phyloP scores from a whole-genome alignment of 2,329 filamentous ascomycete genomes.

The Penicillium sclerotiorum region DNA sequence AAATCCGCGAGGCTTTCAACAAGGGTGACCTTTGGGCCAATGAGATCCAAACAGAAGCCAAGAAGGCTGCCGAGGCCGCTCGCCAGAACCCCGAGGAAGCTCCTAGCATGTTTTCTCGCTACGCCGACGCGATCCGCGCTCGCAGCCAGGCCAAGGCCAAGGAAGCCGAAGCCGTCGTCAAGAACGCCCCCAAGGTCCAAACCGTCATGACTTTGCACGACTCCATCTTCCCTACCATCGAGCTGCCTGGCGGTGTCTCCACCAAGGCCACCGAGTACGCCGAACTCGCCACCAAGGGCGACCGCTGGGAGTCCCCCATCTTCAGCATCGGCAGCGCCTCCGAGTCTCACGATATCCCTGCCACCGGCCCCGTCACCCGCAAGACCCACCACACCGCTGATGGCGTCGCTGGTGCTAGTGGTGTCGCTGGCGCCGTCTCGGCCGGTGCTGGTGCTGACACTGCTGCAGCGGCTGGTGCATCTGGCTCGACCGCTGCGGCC shows the following conservation, averaged over 20 bases:
- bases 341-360: conserved; percentile 72
- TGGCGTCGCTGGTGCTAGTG: conserved; percentile 25
- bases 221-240: conserved; percentile 87
- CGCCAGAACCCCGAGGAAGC: conserved; percentile 71
- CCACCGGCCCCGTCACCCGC: conserved; percentile 55
- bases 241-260: conserved; percentile 84
- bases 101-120: conserved; percentile 84
- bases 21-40: conserved; percentile 73
- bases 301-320: conserved; percentile 91
- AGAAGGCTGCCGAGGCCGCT: conserved; percentile 68
- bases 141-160: conserved; percentile 74
- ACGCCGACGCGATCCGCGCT: conserved; percentile 74
- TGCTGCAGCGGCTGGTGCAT: conserved; percentile 1
- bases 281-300: conserved; percentile 82
- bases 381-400: conserved; percentile 58
- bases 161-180: conserved; percentile 65
- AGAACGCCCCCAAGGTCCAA: conserved; percentile 73
- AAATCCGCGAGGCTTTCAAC: conserved; percentile 80
- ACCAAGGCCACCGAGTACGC: conserved; percentile 93
- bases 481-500: conserved; percentile 1
- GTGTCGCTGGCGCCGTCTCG: conserved; percentile 16
- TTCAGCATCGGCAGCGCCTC: conserved; percentile 82
- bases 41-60: conserved; percentile 79
- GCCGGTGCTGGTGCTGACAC: conserved; percentile 29
- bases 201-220: conserved; percentile 84